Evolutionary conservation across 73 alveolate species (phyloP), one percentile per base, ranked within the genome.

Genomic region (Paramecium sonneborni): DNA sequence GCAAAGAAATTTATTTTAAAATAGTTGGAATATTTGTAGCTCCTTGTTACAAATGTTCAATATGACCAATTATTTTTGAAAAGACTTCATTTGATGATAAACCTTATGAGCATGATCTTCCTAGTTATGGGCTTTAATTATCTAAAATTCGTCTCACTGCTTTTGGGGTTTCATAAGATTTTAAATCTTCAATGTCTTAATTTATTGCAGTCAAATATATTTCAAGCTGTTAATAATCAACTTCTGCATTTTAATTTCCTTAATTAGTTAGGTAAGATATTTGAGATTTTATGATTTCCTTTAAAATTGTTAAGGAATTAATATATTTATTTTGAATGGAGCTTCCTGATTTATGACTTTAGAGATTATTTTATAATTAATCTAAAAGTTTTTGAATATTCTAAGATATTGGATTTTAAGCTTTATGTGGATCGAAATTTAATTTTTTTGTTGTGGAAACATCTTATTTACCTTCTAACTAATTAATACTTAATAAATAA

Each of bases 61-160:
- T 43, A 79, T 79, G 90, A 9, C 46, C 72, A 18, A 79, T 21
- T 0, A 79, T 79, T 24, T 79, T 79, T 3, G 52, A 28, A 32
- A 79, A 79, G n/a, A 79, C 90, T 41, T 79, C 90, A 7, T 79
- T 74, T 5, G 90, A 79, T 8, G 62, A 28, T 41, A 79, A 21
- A 14, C 72, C 44, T 79, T 26, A 58, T 8, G 90, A 79, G 10
- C 37, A 70, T 34, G 86, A 70, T 34, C 86, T 30, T 0, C 35
- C 57, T 37, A 32, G 1, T 15, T 20, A 20, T 26, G 86, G 86
- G 8, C 86, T 70, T 70, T 70, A 35, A 37, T 70, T 70, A 18
- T 70, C 32, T 32, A 70, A 35, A 26, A 70, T 70, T 70, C 86
- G 15, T 70, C 86, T 70, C 0, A 70, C 86, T 26, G 86, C 86